Percentiles rank a stretch among this genome's conserved stretches.
Evolutionary conservation across 805 yeast species (phyloP).

Genomic region (Metschnikowia dekortorum): DNA sequence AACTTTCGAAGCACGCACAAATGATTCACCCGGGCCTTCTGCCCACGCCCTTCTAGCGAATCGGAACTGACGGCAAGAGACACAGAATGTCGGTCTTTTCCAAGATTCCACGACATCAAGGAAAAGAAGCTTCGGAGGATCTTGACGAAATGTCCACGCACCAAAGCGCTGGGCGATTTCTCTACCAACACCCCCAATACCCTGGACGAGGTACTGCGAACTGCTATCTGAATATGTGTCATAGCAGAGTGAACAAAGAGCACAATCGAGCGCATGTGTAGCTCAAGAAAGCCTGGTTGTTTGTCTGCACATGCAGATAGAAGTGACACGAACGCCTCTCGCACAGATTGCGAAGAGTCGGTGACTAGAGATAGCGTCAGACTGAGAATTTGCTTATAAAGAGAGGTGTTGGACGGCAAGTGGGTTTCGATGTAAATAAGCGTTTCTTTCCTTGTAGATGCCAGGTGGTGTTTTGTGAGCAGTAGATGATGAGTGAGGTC

Average conservation of each 20-base stretch:
- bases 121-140: constrained; percentile 64
- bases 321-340: constrained; percentile 50
- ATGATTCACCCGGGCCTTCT: constrained; percentile 39
- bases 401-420: constrained; percentile 48
- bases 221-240: constrained; percentile 81
- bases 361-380: constrained; percentile 58
- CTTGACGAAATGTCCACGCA: constrained; percentile 63
- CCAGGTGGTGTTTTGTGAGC: constrained; percentile 69
- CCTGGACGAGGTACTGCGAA: constrained; percentile 70
- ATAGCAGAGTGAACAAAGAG: constrained; percentile 83
- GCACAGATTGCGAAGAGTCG: constrained; percentile 64
- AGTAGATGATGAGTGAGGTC: constrained; percentile 61
- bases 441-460: constrained; percentile 68
- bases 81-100: constrained; percentile 31
- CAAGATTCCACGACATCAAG: constrained; percentile 69
- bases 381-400: constrained; percentile 53
- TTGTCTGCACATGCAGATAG: constrained; percentile 44
- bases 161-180: constrained; percentile 50
- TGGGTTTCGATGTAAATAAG: constrained; percentile 48
- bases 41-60: constrained; percentile 29
- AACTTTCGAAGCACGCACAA: constrained; percentile 41
- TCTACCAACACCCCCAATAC: constrained; percentile 59
- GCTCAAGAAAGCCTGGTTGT: constrained; percentile 52
- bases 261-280: constrained; percentile 58
- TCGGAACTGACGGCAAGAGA: constrained; percentile 33